Evolutionary conservation across 202 grass and related monocot species (phyloP).

Genomic region (Schoenoplectus triqueter): DNA sequence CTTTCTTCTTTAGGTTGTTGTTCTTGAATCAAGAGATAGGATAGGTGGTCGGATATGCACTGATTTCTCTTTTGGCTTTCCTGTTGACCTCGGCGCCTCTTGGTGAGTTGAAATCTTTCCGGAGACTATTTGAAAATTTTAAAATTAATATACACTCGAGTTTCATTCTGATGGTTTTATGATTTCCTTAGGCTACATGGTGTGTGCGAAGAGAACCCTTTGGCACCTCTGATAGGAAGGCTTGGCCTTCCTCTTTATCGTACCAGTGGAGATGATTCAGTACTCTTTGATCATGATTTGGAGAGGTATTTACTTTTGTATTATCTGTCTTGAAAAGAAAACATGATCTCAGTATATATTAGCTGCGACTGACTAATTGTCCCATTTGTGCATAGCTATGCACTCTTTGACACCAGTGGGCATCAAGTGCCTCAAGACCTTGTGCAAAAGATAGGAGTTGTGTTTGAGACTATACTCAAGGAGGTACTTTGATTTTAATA

Average conservation of each 20-base stretch:
- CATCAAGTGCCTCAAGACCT: conserved; percentile 83
- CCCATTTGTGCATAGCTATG: conserved; percentile 66
- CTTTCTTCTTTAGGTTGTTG: conserved; percentile 66
- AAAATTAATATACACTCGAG: conserved; percentile 3
- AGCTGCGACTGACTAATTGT: conserved; percentile 29
- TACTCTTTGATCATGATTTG: conserved; percentile 92
- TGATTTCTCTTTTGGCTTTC: conserved; percentile 96
- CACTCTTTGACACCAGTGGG: conserved; percentile 84
- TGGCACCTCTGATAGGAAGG: conserved; percentile 90
- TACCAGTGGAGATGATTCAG: conserved; percentile 92
- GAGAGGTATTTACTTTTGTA: conserved; percentile 69
- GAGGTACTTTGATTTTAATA: conserved; percentile 52
- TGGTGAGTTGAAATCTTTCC: conserved; percentile 63
- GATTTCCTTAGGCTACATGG: conserved; percentile 81
- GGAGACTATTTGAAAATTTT: conserved; percentile 17
- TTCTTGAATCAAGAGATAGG: conserved; percentile 92
- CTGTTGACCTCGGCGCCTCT: conserved; percentile 92
- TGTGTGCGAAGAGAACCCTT: conserved; percentile 94
- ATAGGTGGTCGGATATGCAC: conserved; percentile 96
- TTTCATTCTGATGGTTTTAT: conserved; percentile 6
- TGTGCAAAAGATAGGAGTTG: conserved; percentile 77
- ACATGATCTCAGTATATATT: conserved; percentile 5
- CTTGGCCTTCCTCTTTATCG: conserved; percentile 93
- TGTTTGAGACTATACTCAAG: conserved; percentile 91
- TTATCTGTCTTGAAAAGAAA: conserved; percentile 23